Percentiles rank a stretch among this genome's conserved stretches.
These are phyloP conservation scores for Ilyonectria mors-panacis DNA, from an alignment of 2,329 filamentous ascomycete genomes.

Conservation along the genomic window DNA sequence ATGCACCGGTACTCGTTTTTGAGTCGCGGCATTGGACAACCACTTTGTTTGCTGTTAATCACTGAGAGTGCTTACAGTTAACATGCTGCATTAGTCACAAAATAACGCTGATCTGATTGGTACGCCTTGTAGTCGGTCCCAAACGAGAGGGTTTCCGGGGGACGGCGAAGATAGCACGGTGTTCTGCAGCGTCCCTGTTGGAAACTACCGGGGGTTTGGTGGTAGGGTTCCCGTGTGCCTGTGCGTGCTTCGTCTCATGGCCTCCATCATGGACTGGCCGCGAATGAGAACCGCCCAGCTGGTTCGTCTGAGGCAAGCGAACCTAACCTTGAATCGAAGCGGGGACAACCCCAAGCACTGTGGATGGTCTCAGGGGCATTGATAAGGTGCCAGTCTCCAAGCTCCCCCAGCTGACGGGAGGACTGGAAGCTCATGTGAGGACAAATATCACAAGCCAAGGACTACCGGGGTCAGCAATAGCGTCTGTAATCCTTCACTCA, in stretches of 20 bases:
- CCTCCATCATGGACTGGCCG: constrained; percentile 13
- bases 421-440: constrained; percentile 18
- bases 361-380: constrained; percentile 11
- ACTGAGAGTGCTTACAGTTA: neutral
- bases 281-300: constrained; percentile 17
- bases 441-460: constrained; percentile 29
- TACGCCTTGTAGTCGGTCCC: neutral
- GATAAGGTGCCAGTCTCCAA: constrained; percentile 18
- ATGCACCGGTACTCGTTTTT: constrained; percentile 16
- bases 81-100: neutral
- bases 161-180: constrained; percentile 5
- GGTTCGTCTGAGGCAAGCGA: constrained; percentile 17
- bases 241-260: constrained; percentile 15
- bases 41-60: constrained; percentile 2
- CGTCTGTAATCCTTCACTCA: constrained; percentile 13
- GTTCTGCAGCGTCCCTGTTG: constrained; percentile 24
- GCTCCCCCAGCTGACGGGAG: constrained; percentile 23
- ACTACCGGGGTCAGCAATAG: constrained; percentile 20
- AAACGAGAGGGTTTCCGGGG: constrained; percentile 1
- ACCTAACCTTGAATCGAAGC: constrained; percentile 10
- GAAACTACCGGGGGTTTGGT: constrained; percentile 8
- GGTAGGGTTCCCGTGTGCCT: constrained; percentile 16
- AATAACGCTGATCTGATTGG: neutral
- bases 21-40: constrained; percentile 13
- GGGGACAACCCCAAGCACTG: constrained; percentile 13